Base-by-base conservation (phyloP, 805 yeast genomes). In the Candida arabinofermentans region DNA sequence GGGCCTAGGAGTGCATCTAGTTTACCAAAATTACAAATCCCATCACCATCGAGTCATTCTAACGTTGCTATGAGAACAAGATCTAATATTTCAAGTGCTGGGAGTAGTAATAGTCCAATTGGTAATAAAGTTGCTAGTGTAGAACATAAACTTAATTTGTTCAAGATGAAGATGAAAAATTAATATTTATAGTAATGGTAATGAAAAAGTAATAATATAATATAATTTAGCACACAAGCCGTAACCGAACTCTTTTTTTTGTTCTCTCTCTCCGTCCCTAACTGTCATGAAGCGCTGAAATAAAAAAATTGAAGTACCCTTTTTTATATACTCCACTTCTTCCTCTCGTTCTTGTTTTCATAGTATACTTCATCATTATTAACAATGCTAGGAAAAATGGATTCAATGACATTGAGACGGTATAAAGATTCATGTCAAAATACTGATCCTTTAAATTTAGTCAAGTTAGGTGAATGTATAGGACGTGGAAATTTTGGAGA, bases 401-500 rank as follows among this genome's bases (percentile, higher is more conserved):
- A 19, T 17, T 26, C 14, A 17, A 17, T n/a, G 3, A 18, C 32
- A 9, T 13, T 24, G 6, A 22, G 10, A 10, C 24, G 16, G 14
- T 8, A 3, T 9, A 8, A 18, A 17, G 21, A 35, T 4, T 12
- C 13, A 21, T 6, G n/a, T 21, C 10, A 22, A 2, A 9, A 21
- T 16, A 19, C 19, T 24, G 55, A 51, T 34, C 55, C 54, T 3
- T 42, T 51, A 47, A 48, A 44, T 9, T 33, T 41, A 12, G 49
- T 61, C 51, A 58, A 58, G 8, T 47, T 78, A 22, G 54, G 69
- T 19, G 74, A 76, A 40, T 81, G 89, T 54, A 77, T 87, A 12
- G 96, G 96, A 0, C 71, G 77, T 42, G 96, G 96, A 0, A 84
- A 84, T 50, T 87, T 87, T 67, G 96, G 96, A 13, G 91, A 86